Conservation (phyloP, 2,329 filamentous ascomycete genomes). For the Hypoxylon sp. region DNA sequence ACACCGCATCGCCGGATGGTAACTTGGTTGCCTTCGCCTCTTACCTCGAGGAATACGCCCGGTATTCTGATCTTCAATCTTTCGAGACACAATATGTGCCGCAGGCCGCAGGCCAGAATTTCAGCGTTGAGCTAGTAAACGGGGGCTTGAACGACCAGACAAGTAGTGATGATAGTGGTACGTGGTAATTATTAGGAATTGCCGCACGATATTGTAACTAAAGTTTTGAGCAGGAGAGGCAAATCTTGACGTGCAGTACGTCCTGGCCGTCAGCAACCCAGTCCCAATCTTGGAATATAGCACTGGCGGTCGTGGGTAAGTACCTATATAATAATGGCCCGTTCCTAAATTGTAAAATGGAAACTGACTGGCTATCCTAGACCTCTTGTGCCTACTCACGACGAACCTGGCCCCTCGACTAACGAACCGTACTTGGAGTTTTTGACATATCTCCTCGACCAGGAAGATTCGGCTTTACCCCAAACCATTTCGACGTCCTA, state of each 20-base stretch:
- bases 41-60: slow-evolving; percentile 65
- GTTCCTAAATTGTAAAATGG: slow-evolving; percentile 57
- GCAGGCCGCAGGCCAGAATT: slow-evolving; percentile 66
- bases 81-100: slow-evolving; percentile 71
- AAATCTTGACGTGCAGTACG: slow-evolving; percentile 75
- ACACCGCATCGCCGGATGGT: slow-evolving; percentile 69
- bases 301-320: slow-evolving; percentile 67
- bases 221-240: slow-evolving; percentile 63
- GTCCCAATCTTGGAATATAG: slow-evolving; percentile 71
- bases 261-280: slow-evolving; percentile 68
- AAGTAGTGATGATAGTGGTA: slow-evolving; percentile 56
- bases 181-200: slow-evolving; percentile 19
- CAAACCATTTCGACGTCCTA: slow-evolving; percentile 75
- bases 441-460: slow-evolving; percentile 70
- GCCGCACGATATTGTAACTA: slow-evolving; percentile 23
- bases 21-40: slow-evolving; percentile 73
- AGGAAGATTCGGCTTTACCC: slow-evolving; percentile 66
- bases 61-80: slow-evolving; percentile 66
- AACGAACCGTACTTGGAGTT: slow-evolving; percentile 79
- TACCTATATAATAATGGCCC: slow-evolving; percentile 31
- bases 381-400: slow-evolving; percentile 67
- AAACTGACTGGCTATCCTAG: slow-evolving; percentile 56
- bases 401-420: slow-evolving; percentile 67
- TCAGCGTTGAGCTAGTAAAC: slow-evolving; percentile 70
- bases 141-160: slow-evolving; percentile 67